phyloP scores from a whole-genome alignment of 2,329 filamentous ascomycete genomes.

The Mariannaea sp. region DNA sequence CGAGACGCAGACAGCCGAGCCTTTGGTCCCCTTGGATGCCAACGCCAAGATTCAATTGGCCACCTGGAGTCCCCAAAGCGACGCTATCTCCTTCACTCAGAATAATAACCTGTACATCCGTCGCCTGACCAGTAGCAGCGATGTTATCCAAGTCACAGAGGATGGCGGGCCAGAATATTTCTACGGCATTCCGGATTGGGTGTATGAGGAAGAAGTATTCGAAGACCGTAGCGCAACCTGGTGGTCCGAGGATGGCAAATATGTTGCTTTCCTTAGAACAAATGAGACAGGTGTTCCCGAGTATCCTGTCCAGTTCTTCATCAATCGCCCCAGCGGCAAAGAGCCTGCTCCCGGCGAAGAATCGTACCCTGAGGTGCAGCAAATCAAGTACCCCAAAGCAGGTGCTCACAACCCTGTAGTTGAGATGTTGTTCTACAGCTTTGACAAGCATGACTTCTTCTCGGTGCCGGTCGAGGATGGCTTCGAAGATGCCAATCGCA shows the following conservation, averaged over 20 bases:
- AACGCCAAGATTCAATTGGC: slow-evolving; percentile 78
- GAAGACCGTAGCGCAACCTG: slow-evolving; percentile 81
- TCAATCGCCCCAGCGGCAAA: slow-evolving; percentile 81
- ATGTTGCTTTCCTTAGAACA: slow-evolving; percentile 87
- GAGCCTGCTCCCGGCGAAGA: slow-evolving; percentile 71
- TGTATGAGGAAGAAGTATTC: slow-evolving; percentile 77
- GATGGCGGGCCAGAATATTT: slow-evolving; percentile 90
- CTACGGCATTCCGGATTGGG: slow-evolving; percentile 97
- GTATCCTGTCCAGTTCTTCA: slow-evolving; percentile 91
- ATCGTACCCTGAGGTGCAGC: slow-evolving; percentile 83
- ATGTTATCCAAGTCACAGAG: slow-evolving; percentile 74
- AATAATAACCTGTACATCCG: slow-evolving; percentile 91
- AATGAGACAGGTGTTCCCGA: slow-evolving; percentile 92
- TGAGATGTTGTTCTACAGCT: slow-evolving; percentile 85
- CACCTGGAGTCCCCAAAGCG: slow-evolving; percentile 84
- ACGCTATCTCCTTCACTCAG: slow-evolving; percentile 86
- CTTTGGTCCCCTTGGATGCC: slow-evolving; percentile 72
- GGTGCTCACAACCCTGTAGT: slow-evolving; percentile 93
- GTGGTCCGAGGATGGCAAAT: slow-evolving; percentile 92
- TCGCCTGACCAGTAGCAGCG: slow-evolving; percentile 56
- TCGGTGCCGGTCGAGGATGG: slow-evolving; percentile 76
- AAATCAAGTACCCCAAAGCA: slow-evolving; percentile 98
- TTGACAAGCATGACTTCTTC: slow-evolving; percentile 77
- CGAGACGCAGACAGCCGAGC: slow-evolving; percentile 73
- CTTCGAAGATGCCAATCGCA: slow-evolving; percentile 78